Evolutionary conservation across 2,329 filamentous ascomycete genomes (phyloP), one percentile per base, ranked within the genome.

Genomic region (Colletotrichum incanum): DNA sequence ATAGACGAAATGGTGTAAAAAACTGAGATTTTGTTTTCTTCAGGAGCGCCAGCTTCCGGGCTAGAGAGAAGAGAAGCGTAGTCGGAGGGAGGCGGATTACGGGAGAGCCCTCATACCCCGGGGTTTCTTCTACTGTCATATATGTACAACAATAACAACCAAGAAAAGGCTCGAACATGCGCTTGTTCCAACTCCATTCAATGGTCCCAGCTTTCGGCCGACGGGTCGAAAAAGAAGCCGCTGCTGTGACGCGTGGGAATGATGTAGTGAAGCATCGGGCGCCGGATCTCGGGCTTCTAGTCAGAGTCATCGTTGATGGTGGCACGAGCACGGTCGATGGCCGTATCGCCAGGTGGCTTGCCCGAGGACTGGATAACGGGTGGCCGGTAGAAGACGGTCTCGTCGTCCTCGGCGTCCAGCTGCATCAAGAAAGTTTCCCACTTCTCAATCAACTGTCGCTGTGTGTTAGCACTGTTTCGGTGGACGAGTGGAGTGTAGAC

Each of bases 391-490:
- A 92, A 92, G 14, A 87, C 88, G 5, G 88, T 87, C 73, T 92
- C 94, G 75, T 97, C 94, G 72, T 98, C 96, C 77, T 98, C 96
- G 11, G 94, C 93, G 80, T 99, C 96, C 54, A 99, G 87, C 81
- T 98, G 96, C 88, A 98, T 92, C 64, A 99, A 87, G 86, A 98
- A 99, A 0, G 96, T 98, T 84, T 99, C 96, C 96, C 96, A 99
- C 74, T 98, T 92, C 83, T 99, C 96, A 78, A 92, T 91, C 75
- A 90, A 82, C 87, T 91, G 73, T 23, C 67, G 9, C n/a, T 7
- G 34, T 76, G 76, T 67, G 75, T 81, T 73, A 79, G 77, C 12
- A 14, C 2, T 2, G 23, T n/a, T n/a, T 23, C 5, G 34, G 1
- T 5, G n/a, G 5, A 52, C 55, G 14, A 16, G 18, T 23, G 20